Conservation (phyloP, 768 basidiomycete species). For the Boletus reticulatus region DNA sequence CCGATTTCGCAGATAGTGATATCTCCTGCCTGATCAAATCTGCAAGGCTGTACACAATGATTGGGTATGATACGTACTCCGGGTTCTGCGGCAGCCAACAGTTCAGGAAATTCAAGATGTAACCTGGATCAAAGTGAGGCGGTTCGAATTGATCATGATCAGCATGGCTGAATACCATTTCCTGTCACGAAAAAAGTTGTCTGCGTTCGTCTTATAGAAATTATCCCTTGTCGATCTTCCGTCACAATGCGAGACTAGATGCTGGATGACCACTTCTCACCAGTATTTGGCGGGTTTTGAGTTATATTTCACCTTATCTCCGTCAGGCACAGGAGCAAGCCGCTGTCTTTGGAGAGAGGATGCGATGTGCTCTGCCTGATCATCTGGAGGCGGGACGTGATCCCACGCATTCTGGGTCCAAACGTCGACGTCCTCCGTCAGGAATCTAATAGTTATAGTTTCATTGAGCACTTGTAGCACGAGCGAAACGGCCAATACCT, state of each 20-base stretch:
- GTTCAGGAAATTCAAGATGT: conserved; percentile 91
- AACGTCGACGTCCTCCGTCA: conserved; percentile 67
- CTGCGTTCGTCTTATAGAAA: conserved; percentile 84
- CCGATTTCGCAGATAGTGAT: conserved; percentile 83
- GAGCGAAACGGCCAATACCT: conserved; percentile 36
- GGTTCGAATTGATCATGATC: not conserved
- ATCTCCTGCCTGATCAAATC: conserved; percentile 65
- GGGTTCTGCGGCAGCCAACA: conserved; percentile 64
- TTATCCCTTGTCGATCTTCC: conserved; percentile 66
- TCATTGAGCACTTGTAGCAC: not conserved
- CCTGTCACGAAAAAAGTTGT: conserved; percentile 92
- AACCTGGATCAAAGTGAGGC: conserved; percentile 49
- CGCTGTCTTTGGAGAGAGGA: conserved; percentile 71
- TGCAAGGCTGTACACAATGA: not conserved
- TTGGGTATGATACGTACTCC: conserved; percentile 44
- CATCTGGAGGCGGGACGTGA: conserved; percentile 79
- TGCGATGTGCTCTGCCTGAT: conserved; percentile 73
- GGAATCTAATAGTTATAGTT: conserved; percentile 46
- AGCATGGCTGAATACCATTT: conserved; percentile 57
- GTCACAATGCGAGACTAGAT: conserved; percentile 26
- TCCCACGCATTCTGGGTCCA: conserved; percentile 93
- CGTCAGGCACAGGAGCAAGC: conserved; percentile 65
- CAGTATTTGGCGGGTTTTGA: conserved; percentile 72
- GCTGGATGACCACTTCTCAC: conserved; percentile 38
- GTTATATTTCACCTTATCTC: conserved; percentile 71